phyloP scores from a whole-genome alignment of 169 alveolate genomes.

The Neospora caninum region DNA sequence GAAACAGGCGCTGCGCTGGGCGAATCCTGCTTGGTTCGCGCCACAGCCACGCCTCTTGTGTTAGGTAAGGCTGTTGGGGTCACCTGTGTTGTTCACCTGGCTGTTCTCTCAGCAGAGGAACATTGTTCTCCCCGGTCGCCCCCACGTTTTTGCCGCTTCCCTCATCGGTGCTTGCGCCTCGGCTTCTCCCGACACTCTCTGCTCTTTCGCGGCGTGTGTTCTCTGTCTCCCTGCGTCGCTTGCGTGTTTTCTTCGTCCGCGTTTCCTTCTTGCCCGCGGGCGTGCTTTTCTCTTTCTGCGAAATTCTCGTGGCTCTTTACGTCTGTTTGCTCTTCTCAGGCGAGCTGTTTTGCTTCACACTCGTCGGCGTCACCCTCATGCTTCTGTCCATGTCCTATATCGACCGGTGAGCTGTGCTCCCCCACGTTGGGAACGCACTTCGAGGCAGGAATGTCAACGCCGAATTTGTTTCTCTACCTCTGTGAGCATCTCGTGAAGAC shows the following conservation, averaged over 20 bases:
- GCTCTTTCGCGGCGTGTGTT: not conserved
- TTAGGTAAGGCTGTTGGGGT: not conserved
- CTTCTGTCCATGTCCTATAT: not conserved
- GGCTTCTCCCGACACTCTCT: not conserved
- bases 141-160: not conserved
- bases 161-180: not conserved
- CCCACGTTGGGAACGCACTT: too few species aligned
- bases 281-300: not conserved
- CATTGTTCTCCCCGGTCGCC: too few species aligned
- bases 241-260: not conserved
- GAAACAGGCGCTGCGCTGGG: not conserved
- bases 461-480: too few species aligned
- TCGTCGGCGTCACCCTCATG: not conserved
- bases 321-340: not conserved
- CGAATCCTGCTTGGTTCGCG: not conserved
- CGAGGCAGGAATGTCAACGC: too few species aligned
- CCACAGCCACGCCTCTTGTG: not conserved
- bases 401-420: not conserved
- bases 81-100: not conserved
- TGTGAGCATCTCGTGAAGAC: too few species aligned
- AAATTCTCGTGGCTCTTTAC: too few species aligned
- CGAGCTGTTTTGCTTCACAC: not conserved
- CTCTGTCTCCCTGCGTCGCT: not conserved
- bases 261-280: not conserved
- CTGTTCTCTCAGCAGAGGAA: too few species aligned